Percentiles rank a stretch among this genome's conserved stretches.
These are phyloP conservation scores for Wickerhamiella cacticola DNA, from an alignment of 805 yeast species.

Conservation along the genomic window DNA sequence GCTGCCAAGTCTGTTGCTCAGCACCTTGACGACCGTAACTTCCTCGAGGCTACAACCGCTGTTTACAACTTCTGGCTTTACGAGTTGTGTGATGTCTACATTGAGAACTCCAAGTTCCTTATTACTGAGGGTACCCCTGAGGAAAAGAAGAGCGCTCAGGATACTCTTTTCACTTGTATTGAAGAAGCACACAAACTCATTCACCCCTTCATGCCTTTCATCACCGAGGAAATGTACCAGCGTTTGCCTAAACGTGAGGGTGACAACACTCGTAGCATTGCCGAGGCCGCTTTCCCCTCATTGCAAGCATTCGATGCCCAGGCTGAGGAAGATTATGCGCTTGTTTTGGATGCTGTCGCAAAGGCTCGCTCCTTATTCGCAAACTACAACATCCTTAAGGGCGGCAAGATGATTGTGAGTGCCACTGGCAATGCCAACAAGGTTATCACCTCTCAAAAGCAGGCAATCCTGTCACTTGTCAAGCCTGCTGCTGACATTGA, in stretches of 20 bases:
- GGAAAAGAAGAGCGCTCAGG: conserved; percentile 82
- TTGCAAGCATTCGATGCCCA: conserved; percentile 46
- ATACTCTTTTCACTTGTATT: conserved; percentile 83
- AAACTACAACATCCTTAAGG: conserved; percentile 78
- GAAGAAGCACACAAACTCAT: conserved; percentile 85
- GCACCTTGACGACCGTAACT: conserved; percentile 72
- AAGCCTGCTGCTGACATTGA: conserved; percentile 73
- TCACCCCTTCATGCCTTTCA: conserved; percentile 97
- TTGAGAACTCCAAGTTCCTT: conserved; percentile 89
- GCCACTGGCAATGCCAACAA: conserved; percentile 39
- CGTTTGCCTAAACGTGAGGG: conserved; percentile 79
- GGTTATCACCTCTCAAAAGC: conserved; percentile 57
- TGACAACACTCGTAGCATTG: conserved; percentile 60
- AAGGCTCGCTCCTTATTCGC: conserved; percentile 84
- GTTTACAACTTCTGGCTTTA: conserved; percentile 90
- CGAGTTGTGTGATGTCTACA: conserved; percentile 93
- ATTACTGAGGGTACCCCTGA: conserved; percentile 80
- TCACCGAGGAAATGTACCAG: conserved; percentile 98
- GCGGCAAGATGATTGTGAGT: conserved; percentile 77
- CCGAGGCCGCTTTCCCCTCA: conserved; percentile 70
- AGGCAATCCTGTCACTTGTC: conserved; percentile 80
- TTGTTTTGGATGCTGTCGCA: conserved; percentile 75
- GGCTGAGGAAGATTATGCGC: conserved; percentile 66
- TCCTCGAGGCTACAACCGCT: conserved; percentile 73
- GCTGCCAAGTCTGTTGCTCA: conserved; percentile 54